phyloP scores from a whole-genome alignment of 352 stramenopile species.

The Aphanomyces invadans region DNA sequence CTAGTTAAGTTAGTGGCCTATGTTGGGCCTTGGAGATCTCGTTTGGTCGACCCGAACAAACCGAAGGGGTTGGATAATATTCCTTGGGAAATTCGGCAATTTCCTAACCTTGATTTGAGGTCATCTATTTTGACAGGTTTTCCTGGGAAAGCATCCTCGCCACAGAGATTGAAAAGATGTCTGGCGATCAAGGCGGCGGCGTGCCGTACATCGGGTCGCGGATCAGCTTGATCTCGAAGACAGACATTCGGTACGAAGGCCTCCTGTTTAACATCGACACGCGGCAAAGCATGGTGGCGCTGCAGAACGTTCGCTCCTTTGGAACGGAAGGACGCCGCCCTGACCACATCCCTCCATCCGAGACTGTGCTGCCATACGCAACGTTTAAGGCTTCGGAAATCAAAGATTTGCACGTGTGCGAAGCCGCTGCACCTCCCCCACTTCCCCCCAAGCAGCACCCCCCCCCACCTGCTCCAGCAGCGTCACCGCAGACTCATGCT shows the following conservation, averaged over 20 bases:
- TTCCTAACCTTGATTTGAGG: too few relatives aligned
- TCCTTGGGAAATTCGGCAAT: too few relatives aligned
- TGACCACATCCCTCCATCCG: constrained; percentile 65
- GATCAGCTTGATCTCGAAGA: constrained; percentile 82
- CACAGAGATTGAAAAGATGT: constrained; percentile 21
- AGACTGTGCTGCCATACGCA: constrained; percentile 65
- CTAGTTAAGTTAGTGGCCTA: too few relatives aligned
- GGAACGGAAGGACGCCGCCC: constrained; percentile 69
- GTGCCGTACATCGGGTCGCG: constrained; percentile 78
- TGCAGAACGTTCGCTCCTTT: constrained; percentile 76
- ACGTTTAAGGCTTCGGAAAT: constrained; percentile 81
- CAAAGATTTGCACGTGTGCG: constrained; percentile 79
- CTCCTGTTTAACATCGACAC: constrained; percentile 85
- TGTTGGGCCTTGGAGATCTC: too few relatives aligned
- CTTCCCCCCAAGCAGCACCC: constrained; percentile 5
- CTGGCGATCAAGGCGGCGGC: constrained; percentile 29
- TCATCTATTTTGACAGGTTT: not conserved
- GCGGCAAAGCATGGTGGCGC: constrained; percentile 67
- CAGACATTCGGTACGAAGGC: constrained; percentile 80
- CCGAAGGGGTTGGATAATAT: too few relatives aligned
- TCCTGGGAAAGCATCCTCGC: not conserved
- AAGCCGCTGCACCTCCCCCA: constrained; percentile 40
- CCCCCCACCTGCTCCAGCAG: not conserved
- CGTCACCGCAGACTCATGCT: not conserved
- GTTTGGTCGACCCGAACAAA: too few relatives aligned